Conservation (phyloP, 2,329 filamentous ascomycete genomes). For the Trichoderma polysporum region DNA sequence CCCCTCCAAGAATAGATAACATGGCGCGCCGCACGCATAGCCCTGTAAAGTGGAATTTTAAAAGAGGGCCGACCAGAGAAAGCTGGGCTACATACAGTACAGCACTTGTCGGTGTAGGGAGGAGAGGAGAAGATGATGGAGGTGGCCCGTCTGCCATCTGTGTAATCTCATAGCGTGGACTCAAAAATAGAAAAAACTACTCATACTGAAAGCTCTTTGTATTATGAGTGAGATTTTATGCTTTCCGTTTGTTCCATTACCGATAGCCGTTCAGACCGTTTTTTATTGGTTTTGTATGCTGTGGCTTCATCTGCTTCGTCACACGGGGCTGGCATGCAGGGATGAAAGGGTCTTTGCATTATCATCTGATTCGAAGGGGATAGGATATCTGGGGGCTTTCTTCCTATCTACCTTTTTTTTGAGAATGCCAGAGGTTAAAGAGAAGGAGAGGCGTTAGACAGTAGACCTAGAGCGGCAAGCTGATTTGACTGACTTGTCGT, state of each 20-base stretch:
- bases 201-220: neutral
- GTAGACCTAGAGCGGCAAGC: neutral
- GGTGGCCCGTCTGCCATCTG: neutral
- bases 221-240: neutral
- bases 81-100: neutral
- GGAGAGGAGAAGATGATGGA: neutral
- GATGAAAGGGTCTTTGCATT: neutral
- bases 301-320: neutral
- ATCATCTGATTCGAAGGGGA: neutral
- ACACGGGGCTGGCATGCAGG: constrained; percentile 4
- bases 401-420: neutral
- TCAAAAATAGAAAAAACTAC: neutral
- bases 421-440: neutral
- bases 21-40: neutral
- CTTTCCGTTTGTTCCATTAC: constrained; percentile 9
- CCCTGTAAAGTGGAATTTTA: constrained; percentile 3
- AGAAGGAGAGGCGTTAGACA: neutral
- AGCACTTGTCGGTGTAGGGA: neutral
- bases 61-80: neutral
- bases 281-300: neutral
- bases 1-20: neutral
- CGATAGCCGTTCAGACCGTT: neutral
- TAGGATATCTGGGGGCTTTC: neutral
- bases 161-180: neutral
- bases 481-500: neutral